phyloP scores from a whole-genome alignment of 495 filamentous ascomycete genomes.

The Penicillium simplicissimum region DNA sequence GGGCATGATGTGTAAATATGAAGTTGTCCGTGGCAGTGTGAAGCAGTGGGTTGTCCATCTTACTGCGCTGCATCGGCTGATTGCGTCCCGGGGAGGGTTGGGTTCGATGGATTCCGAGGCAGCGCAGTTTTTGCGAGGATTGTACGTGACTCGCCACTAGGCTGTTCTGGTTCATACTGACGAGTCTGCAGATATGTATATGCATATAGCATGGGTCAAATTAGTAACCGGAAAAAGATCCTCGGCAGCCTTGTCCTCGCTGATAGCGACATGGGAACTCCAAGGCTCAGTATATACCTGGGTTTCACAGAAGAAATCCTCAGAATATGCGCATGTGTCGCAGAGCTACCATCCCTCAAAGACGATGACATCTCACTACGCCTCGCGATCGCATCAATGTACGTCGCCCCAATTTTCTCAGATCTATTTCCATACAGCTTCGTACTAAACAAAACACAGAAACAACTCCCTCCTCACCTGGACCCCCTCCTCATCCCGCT shows the following conservation, averaged over 20 bases:
- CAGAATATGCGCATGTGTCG: conserved; percentile 40
- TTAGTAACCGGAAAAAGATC: conserved; percentile 39
- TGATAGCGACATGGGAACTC: conserved; percentile 29
- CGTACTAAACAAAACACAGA: conserved; percentile 20
- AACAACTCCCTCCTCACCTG: conserved; percentile 40
- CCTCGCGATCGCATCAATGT: conserved; percentile 39
- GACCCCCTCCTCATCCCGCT: conserved; percentile 33
- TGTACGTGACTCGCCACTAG: conserved; percentile 29
- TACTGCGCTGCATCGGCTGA: conserved; percentile 41
- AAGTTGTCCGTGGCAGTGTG: conserved; percentile 46
- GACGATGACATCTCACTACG: conserved; percentile 30
- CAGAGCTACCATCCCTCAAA: conserved; percentile 35
- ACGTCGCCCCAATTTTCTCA: conserved; percentile 2
- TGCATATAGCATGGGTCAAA: conserved; percentile 41
- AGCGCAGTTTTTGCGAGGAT: conserved; percentile 40
- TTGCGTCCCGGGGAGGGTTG: conserved; percentile 43
- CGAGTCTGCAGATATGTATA: conserved; percentile 35
- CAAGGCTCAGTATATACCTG: conserved; percentile 46
- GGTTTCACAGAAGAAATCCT: conserved; percentile 48
- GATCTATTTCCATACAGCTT: neutral
- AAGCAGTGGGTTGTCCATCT: conserved; percentile 47
- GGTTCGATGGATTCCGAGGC: conserved; percentile 35
- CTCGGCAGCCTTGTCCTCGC: conserved; percentile 15
- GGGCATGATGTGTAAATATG: conserved; percentile 48
- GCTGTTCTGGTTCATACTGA: neutral